phyloP scores from a whole-genome alignment of 2,329 filamentous ascomycete species.

The Stylonectria norvegica region DNA sequence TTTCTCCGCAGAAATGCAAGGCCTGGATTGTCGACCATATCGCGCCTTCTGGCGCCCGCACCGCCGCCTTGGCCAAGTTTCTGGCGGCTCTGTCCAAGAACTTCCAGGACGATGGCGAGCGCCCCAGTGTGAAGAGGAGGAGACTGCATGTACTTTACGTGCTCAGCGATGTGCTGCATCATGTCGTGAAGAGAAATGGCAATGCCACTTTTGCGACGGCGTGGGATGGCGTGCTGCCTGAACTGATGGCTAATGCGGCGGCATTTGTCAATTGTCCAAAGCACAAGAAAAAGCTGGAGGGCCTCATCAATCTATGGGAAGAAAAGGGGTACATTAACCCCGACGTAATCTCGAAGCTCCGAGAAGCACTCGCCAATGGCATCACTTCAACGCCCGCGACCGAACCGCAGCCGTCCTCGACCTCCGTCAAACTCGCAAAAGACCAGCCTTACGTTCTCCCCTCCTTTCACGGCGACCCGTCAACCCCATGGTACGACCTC shows the following conservation, averaged over 20 bases:
- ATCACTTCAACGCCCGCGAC: slow-evolving; percentile 20
- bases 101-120: slow-evolving; percentile 28
- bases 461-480: slow-evolving; percentile 69
- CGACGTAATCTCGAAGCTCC: slow-evolving; percentile 55
- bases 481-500: slow-evolving; percentile 74
- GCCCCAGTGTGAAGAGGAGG: slow-evolving; percentile 61
- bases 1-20: slow-evolving; percentile 71
- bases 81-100: slow-evolving; percentile 62
- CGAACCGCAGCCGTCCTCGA: slow-evolving; percentile 18
- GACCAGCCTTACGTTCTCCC: slow-evolving; percentile 69
- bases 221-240: slow-evolving; percentile 57
- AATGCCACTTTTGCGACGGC: slow-evolving; percentile 52
- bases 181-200: slow-evolving; percentile 54
- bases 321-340: slow-evolving; percentile 58
- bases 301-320: slow-evolving; percentile 69
- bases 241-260: slow-evolving; percentile 59
- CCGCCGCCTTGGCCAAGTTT: slow-evolving; percentile 70
- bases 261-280: slow-evolving; percentile 60
- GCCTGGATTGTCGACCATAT: slow-evolving; percentile 76
- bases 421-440: slow-evolving; percentile 44
- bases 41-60: slow-evolving; percentile 62
- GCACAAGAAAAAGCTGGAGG: slow-evolving; percentile 60
- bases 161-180: slow-evolving; percentile 73
- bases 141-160: slow-evolving; percentile 75
- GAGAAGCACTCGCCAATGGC: slow-evolving; percentile 49